Conservation (phyloP, 352 stramenopile genomes). For the Phytopythium litorale region DNA sequence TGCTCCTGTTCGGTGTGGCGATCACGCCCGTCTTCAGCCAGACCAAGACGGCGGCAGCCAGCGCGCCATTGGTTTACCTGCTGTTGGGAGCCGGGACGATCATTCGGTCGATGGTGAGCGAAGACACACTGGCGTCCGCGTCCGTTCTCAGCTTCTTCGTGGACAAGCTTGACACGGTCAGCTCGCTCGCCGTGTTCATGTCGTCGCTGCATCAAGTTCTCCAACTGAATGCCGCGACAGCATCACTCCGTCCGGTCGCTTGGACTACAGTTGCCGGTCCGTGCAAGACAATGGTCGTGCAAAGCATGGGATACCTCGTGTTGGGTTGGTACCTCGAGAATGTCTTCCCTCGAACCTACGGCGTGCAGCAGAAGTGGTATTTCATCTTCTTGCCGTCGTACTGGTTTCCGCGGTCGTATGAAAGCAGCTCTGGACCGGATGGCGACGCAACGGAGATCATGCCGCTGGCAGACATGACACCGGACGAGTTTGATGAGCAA, state of each 20-base stretch:
- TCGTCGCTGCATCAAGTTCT: slow-evolving; percentile 44
- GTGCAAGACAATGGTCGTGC: slow-evolving; percentile 65
- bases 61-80: slow-evolving; percentile 65
- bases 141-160: slow-evolving; percentile 22
- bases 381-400: slow-evolving; percentile 88
- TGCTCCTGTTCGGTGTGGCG: slow-evolving; percentile 62
- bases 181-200: slow-evolving; percentile 75
- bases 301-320: slow-evolving; percentile 85
- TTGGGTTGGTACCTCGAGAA: slow-evolving; percentile 94
- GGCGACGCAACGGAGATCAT: slow-evolving; percentile 20
- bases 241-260: slow-evolving; percentile 29
- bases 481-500: slow-evolving; percentile 17
- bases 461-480: slow-evolving; percentile 21
- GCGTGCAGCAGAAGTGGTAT: slow-evolving; percentile 90
- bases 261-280: slow-evolving; percentile 44
- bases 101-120: slow-evolving; percentile 43
- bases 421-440: slow-evolving; percentile 4
- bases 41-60: slow-evolving; percentile 60
- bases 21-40: slow-evolving; percentile 75
- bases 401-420: slow-evolving; percentile 45
- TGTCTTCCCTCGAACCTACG: slow-evolving; percentile 90
- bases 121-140: slow-evolving; percentile 44
- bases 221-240: slow-evolving; percentile 39
- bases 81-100: slow-evolving; percentile 48
- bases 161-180: slow-evolving; percentile 43